phyloP scores from a whole-genome alignment of 306 rosid species.

The Albizia julibrissin region DNA sequence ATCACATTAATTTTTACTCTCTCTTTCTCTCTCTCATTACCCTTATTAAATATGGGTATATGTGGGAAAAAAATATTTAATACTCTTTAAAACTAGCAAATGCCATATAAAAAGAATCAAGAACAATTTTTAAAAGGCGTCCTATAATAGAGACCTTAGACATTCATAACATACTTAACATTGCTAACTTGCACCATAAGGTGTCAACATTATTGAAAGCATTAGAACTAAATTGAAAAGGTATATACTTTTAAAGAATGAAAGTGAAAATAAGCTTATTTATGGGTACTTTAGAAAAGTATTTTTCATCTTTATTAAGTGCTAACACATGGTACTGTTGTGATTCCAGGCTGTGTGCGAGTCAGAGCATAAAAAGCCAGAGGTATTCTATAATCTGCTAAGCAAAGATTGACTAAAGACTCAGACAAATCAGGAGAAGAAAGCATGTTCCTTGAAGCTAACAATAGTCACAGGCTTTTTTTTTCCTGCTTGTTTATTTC shows the following conservation, averaged over 20 bases:
- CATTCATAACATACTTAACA: not conserved
- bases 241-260: not conserved
- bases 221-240: not conserved
- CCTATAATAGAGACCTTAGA: not conserved
- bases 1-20: too few relatives aligned
- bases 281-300: not conserved
- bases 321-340: slow-evolving; percentile 20
- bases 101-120: too few relatives aligned
- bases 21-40: too few relatives aligned
- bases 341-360: slow-evolving; percentile 57
- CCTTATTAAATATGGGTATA: too few relatives aligned
- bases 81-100: too few relatives aligned
- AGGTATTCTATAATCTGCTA: slow-evolving; percentile 61
- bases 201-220: not conserved
- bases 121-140: too few relatives aligned
- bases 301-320: not conserved
- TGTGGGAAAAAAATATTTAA: too few relatives aligned
- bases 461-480: not conserved
- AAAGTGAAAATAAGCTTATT: not conserved
- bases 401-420: slow-evolving; percentile 21
- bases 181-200: not conserved
- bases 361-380: slow-evolving; percentile 64
- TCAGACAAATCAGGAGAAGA: not conserved
- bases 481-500: not conserved
- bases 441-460: slow-evolving; percentile 8